phyloP scores from a whole-genome alignment of 352 stramenopile genomes.

The Phytophthora megakarya region DNA sequence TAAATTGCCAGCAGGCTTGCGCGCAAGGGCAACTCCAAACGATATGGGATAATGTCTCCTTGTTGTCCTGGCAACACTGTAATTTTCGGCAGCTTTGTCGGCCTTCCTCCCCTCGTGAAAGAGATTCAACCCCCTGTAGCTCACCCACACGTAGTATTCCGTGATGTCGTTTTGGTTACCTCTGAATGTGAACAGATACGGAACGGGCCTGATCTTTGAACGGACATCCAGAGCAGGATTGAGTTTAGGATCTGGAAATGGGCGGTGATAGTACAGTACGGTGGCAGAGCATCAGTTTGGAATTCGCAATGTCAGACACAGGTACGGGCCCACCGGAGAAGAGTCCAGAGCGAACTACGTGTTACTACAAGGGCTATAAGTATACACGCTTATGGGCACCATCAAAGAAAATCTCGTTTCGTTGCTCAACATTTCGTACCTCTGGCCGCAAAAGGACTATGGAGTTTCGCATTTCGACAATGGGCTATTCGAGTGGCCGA shows the following conservation, averaged over 20 bases:
- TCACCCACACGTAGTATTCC: too few species aligned
- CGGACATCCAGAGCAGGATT: too few species aligned
- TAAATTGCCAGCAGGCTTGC: too few species aligned
- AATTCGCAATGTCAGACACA: background rate
- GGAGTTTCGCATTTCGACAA: background rate
- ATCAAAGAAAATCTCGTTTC: background rate
- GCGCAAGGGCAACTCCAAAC: too few species aligned
- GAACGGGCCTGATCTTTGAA: too few species aligned
- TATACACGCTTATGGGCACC: background rate
- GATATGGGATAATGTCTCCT: too few species aligned
- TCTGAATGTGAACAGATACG: too few species aligned
- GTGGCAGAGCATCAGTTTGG: background rate
- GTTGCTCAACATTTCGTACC: background rate
- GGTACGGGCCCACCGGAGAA: background rate
- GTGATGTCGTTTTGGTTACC: too few species aligned
- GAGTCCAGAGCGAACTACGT: background rate
- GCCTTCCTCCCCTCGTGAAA: too few species aligned
- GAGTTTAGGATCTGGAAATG: background rate
- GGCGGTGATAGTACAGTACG: background rate
- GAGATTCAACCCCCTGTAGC: too few species aligned
- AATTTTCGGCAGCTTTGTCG: too few species aligned
- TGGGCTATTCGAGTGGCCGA: background rate
- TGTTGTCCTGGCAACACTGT: too few species aligned
- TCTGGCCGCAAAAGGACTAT: background rate
- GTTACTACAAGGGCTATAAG: background rate